Evolutionary conservation across 164 flowering plant genomes (phyloP).

Genomic region (Vitis cinerea): DNA sequence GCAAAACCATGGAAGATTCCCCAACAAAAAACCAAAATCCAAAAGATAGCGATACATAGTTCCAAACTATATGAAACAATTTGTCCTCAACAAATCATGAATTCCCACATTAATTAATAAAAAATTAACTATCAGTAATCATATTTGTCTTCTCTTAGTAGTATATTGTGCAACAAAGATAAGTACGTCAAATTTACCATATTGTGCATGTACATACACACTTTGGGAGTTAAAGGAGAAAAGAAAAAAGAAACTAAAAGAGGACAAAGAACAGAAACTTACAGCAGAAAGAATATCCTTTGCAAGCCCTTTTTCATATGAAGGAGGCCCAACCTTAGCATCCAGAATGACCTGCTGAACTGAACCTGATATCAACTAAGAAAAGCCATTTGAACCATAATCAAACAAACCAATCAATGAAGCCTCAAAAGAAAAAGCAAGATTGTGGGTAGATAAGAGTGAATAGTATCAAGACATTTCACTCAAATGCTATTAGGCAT

Average conservation of each 20-base stretch:
- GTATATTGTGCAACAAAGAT: too few relatives aligned
- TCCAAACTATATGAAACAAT: neutral
- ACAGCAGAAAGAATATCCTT: slow-evolving; percentile 74
- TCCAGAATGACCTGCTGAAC: slow-evolving; percentile 82
- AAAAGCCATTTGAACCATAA: slow-evolving; percentile 1
- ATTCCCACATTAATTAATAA: neutral
- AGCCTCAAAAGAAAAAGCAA: neutral
- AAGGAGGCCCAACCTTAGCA: slow-evolving; percentile 96
- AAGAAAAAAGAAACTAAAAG: neutral
- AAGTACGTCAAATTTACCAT: too few relatives aligned
- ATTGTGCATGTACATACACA: neutral
- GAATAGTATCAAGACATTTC: neutral
- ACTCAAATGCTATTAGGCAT: neutral
- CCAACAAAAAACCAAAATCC: too few relatives aligned
- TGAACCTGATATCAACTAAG: slow-evolving; percentile 70
- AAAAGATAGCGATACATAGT: neutral
- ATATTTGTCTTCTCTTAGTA: too few relatives aligned
- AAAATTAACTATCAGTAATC: too few relatives aligned
- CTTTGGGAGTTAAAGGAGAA: neutral
- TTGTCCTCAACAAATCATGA: neutral
- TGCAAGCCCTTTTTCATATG: slow-evolving; percentile 81
- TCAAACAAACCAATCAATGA: neutral
- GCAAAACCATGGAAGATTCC: slow-evolving; percentile 2
- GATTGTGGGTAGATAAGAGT: neutral
- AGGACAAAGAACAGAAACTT: slow-evolving; percentile 27